Percentiles rank a stretch among this genome's conserved stretches.
phyloP scores from a whole-genome alignment of 2,329 filamentous ascomycete genomes.

The Sporothrix euskadiensis region DNA sequence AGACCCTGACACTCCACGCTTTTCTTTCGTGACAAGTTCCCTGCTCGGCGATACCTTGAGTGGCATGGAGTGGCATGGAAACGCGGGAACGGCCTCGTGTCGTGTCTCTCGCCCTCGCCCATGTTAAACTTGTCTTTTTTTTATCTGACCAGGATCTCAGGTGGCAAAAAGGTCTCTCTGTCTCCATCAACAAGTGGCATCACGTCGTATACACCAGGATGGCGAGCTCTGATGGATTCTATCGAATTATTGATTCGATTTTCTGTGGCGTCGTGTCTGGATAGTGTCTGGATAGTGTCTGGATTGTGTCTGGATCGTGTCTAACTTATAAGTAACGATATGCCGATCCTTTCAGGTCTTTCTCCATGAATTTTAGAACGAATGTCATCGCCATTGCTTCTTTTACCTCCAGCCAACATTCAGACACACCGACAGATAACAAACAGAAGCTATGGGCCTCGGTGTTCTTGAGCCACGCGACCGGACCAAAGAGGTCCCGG shows the following conservation, averaged over 20 bases:
- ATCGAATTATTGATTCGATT: background rate
- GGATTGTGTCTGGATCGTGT: background rate
- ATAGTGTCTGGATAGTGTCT: background rate
- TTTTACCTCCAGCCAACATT: background rate
- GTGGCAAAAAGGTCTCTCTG: background rate
- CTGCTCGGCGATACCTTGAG: background rate
- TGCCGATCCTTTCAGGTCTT: background rate
- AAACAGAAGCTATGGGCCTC: background rate
- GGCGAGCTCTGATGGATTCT: background rate
- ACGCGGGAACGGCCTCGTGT: background rate
- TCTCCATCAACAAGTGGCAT: background rate
- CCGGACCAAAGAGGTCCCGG: conserved; percentile 10
- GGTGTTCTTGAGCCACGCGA: conserved; percentile 13
- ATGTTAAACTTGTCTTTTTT: background rate
- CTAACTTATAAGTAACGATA: background rate
- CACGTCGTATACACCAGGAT: conserved; percentile 7
- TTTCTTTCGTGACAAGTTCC: background rate
- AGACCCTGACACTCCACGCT: background rate
- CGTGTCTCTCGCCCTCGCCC: background rate
- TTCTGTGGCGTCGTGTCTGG: background rate
- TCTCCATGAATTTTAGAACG: background rate
- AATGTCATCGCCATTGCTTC: background rate
- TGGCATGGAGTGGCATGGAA: background rate
- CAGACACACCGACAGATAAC: background rate
- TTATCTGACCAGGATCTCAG: background rate